Evolutionary conservation across 257 asterid genomes (phyloP), one percentile per base, ranked within the genome.

Genomic region (Schizonepeta tenuifolia): DNA sequence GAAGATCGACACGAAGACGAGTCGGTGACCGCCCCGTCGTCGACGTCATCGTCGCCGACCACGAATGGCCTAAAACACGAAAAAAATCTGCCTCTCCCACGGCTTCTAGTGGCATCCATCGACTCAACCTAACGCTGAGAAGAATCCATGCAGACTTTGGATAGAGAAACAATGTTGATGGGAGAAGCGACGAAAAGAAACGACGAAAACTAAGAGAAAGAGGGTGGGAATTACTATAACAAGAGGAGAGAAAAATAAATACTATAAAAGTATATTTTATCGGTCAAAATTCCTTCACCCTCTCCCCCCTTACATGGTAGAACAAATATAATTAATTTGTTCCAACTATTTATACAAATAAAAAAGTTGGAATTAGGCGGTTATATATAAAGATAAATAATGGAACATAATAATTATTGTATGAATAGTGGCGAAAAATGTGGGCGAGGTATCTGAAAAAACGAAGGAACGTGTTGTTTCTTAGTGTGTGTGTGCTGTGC

Each of bases 51-150:
- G 9, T 22, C 69, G 8, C 11, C 73, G 58, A 7, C 7, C 33
- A 31, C 9, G 31, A 53, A 8, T 1, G 83, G 60, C 35, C 54
- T 78, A 46, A 74, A 82, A 61, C 89, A 86, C 46, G n/a, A 49
- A 9, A 82, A 69, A 33, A 82, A 12, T 26, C 64, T 82, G 71
- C 51, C 73, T 81, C 79, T 77, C 74, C 91, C 85, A 60, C 72
- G 66, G 41, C 43, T 75, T 68, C 59, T 86, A 38, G 62, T 31
- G 70, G 81, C 63, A 66, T 72, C 81, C 72, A 68, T 73, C 55
- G 41, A 50, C 70, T 67, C 71, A 15, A 35, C 40, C 44, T 41
- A 59, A 26, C 11, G 67, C 64, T 72, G 49, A 50, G 21, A 14
- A 70, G 14, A 70, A 40, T 61, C 77, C 79, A 72, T 78, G 71